phyloP scores from a whole-genome alignment of 2,329 filamentous ascomycete species.

The Podosphaera fusca region DNA sequence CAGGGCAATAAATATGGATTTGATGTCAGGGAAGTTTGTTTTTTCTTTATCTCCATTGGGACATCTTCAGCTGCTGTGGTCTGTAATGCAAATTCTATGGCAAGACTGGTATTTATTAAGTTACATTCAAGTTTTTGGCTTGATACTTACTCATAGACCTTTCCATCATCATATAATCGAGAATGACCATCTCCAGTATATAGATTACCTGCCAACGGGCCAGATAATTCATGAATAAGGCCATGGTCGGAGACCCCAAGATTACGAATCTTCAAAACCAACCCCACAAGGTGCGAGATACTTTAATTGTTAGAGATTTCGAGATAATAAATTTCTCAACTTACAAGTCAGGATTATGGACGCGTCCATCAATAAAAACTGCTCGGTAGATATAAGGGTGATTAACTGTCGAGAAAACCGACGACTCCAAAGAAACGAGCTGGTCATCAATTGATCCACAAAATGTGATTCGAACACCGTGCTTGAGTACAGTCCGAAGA shows the following conservation, averaged over 20 bases:
- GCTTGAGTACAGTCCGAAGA: conserved; percentile 48
- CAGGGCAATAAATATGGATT: conserved; percentile 89
- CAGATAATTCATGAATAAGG: conserved; percentile 70
- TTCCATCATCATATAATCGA: conserved; percentile 69
- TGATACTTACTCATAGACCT: conserved; percentile 48
- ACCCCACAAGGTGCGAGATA: conserved; percentile 76
- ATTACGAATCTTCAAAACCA: conserved; percentile 82
- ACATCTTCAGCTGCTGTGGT: conserved; percentile 32
- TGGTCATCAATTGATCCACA: conserved; percentile 94
- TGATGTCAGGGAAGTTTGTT: conserved; percentile 25
- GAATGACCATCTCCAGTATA: conserved; percentile 89
- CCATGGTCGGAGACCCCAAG: conserved; percentile 84
- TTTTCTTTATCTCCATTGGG: conserved; percentile 27
- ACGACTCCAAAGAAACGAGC: conserved; percentile 82
- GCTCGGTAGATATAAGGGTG: conserved; percentile 89
- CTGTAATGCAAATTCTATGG: conserved; percentile 49
- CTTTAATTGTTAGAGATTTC: conserved; percentile 15
- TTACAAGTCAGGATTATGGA: conserved; percentile 78
- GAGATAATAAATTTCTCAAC: conserved; percentile 8
- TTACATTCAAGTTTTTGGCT: background rate
- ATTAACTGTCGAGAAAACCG: conserved; percentile 60
- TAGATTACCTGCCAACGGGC: conserved; percentile 70
- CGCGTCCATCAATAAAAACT: conserved; percentile 83
- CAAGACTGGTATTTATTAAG: conserved; percentile 25
- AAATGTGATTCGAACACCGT: conserved; percentile 67